A percentile compares a stretch with the other conserved stretches of the same genome.
These are phyloP conservation scores for Capsaspora owczarzaki DNA, from an alignment of 78 protist genomes.

Conservation along the genomic window DNA sequence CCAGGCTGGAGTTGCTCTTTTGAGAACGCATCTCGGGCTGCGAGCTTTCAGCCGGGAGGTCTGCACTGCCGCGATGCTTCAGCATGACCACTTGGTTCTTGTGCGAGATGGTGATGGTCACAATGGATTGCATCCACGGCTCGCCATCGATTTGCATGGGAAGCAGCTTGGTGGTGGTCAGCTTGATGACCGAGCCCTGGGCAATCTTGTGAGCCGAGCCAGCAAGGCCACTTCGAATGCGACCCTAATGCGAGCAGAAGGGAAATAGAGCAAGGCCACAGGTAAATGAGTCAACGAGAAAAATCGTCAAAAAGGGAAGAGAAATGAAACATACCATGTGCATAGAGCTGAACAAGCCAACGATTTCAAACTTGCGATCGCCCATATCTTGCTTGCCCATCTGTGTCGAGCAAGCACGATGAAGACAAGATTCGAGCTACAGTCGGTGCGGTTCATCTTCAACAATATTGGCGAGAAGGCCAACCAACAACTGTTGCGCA, in stretches of 20 bases:
- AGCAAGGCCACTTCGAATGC: background rate
- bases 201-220: background rate
- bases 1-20: too few species aligned
- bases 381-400: background rate
- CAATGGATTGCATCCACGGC: conserved; percentile 27
- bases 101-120: background rate
- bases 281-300: too few species aligned
- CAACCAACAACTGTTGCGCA: too few species aligned
- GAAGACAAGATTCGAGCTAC: too few species aligned
- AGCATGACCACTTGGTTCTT: background rate
- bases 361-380: conserved; percentile 20
- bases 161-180: background rate
- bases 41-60: too few species aligned
- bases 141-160: conserved; percentile 29
- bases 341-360: conserved; percentile 16
- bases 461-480: too few species aligned
- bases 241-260: background rate
- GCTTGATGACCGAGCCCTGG: background rate
- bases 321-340: conserved; percentile 7
- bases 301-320: too few species aligned
- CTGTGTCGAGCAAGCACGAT: too few species aligned
- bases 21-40: too few species aligned
- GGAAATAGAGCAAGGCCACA: too few species aligned
- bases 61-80: too few species aligned
- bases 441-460: too few species aligned